A percentile compares a stretch with the other conserved stretches of the same genome.
These are phyloP conservation scores for Scutellaria galericulata DNA, from an alignment of 257 asterid species.

Conservation along the genomic window DNA sequence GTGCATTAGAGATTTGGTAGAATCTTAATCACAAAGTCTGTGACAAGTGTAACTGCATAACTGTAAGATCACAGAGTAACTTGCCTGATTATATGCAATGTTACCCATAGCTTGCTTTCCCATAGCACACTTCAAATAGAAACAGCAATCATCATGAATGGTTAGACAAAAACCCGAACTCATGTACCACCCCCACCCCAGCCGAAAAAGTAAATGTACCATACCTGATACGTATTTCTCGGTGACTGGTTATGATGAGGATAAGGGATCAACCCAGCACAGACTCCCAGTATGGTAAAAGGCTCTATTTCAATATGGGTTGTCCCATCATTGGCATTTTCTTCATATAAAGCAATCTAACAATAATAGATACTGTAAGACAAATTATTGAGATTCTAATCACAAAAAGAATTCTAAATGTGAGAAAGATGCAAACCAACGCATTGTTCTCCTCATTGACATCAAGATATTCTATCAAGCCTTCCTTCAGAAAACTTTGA, in stretches of 20 bases:
- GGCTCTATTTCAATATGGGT: constrained; percentile 99
- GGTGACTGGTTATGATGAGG: constrained; percentile 99
- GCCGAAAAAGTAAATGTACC: constrained; percentile 1
- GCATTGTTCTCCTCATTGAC: constrained; percentile 98
- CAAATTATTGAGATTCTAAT: constrained; percentile 12
- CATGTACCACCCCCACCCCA: not conserved
- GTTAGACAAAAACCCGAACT: constrained; percentile 17
- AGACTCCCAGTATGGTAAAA: constrained; percentile 84
- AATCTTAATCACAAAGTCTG: constrained; percentile 23
- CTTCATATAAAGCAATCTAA: constrained; percentile 91
- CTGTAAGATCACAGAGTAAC: constrained; percentile 26
- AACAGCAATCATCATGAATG: constrained; percentile 31
- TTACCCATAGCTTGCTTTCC: constrained; percentile 99
- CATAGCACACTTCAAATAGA: constrained; percentile 84
- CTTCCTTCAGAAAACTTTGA: constrained; percentile 80
- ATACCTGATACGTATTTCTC: constrained; percentile 95
- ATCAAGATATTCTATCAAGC: constrained; percentile 94
- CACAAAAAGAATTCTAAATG: constrained; percentile 14
- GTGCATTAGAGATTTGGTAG: constrained; percentile 10
- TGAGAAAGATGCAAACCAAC: constrained; percentile 57
- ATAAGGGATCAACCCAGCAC: constrained; percentile 96
- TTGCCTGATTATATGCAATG: constrained; percentile 91
- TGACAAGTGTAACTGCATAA: not conserved
- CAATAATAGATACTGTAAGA: constrained; percentile 37
- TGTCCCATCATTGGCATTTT: constrained; percentile 70